Percentiles rank a stretch among this genome's conserved stretches.
Conservation (phyloP, 768 basidiomycete genomes). For the Scleroderma citrinum region DNA sequence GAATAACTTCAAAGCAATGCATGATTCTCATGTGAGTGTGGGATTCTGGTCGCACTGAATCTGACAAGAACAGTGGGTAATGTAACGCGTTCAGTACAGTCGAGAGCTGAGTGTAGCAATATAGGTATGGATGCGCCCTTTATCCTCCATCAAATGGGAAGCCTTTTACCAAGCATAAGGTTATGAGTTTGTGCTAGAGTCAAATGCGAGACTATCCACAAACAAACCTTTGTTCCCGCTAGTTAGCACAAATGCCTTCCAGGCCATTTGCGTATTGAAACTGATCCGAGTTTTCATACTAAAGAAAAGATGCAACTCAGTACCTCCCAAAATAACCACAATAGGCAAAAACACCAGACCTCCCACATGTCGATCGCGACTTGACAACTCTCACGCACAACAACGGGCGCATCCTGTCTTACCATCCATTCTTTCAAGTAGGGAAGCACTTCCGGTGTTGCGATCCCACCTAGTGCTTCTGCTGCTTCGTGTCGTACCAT, state of each 20-base stretch:
- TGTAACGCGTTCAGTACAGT: too few relatives aligned
- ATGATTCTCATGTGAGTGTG: too few relatives aligned
- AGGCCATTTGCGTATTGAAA: constrained; percentile 72
- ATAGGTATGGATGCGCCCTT: too few relatives aligned
- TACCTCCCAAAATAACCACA: background rate
- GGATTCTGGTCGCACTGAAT: too few relatives aligned
- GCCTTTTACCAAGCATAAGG: too few relatives aligned
- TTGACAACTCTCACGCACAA: constrained; percentile 93
- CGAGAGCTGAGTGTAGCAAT: too few relatives aligned
- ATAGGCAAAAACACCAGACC: constrained; percentile 37
- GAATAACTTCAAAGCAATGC: too few relatives aligned
- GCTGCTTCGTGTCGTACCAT: constrained; percentile 99
- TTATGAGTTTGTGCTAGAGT: too few relatives aligned
- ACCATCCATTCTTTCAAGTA: constrained; percentile 81
- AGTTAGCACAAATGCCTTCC: constrained; percentile 9
- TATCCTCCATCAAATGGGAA: too few relatives aligned
- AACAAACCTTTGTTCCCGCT: background rate
- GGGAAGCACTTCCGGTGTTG: constrained; percentile 84
- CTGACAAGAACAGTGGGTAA: too few relatives aligned
- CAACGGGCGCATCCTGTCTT: constrained; percentile 72
- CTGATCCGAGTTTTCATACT: constrained; percentile 78
- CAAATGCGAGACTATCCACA: too few relatives aligned
- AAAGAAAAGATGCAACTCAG: background rate
- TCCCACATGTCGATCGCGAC: constrained; percentile 98
- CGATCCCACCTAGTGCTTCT: constrained; percentile 97